Evolutionary conservation across 2,329 filamentous ascomycete species (phyloP).

Genomic region (Sporothrix humicola): DNA sequence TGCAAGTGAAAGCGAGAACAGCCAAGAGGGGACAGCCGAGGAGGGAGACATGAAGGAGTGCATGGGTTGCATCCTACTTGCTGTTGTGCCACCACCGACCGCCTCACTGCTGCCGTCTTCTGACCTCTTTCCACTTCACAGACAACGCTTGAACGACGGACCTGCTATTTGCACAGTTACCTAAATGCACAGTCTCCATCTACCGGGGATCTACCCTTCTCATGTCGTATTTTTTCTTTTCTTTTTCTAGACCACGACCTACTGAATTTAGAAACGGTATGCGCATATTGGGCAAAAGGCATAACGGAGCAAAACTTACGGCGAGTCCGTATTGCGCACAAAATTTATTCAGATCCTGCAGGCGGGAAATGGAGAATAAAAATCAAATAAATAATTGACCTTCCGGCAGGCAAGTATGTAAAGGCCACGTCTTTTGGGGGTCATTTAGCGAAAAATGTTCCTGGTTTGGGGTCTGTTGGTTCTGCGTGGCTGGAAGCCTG

Average conservation of each 20-base stretch:
- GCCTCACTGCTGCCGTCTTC: neutral
- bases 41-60: neutral
- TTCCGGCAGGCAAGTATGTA: neutral
- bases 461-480: neutral
- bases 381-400: neutral
- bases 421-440: neutral
- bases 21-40: neutral
- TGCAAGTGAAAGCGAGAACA: neutral
- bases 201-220: neutral
- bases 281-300: neutral
- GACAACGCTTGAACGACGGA: too few relatives aligned
- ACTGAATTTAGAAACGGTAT: neutral
- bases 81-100: neutral
- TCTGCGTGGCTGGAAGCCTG: neutral
- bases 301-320: neutral
- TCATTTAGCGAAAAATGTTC: neutral
- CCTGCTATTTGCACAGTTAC: neutral
- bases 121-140: neutral
- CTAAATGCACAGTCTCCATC: neutral
- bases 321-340: neutral
- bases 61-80: constrained; percentile 8
- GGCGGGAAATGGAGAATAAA: neutral
- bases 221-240: neutral
- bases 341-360: neutral
- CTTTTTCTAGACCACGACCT: neutral